Evolutionary conservation across 2,329 filamentous ascomycete genomes (phyloP), one percentile per base, ranked within the genome.

Genomic region (Fusarium tjaetaba): DNA sequence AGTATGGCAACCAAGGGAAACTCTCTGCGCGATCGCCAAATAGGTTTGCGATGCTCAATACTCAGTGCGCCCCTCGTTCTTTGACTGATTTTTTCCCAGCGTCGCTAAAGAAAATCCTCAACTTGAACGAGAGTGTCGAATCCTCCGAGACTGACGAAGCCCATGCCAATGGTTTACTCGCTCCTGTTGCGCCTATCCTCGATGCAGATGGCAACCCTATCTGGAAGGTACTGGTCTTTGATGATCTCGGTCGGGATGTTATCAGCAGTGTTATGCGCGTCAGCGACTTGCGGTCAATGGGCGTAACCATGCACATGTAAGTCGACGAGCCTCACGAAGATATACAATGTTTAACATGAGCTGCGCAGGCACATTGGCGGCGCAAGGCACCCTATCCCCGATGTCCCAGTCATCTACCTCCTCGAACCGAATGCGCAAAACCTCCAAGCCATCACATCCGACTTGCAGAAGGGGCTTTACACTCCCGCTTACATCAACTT

Each of bases 151-250:
- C 88, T 56, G 88, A 93, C 68, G 93, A 95, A 65, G 81, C 87
- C 43, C 85, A 89, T 51, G 86, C 89, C 63, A 92, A 91, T 79
- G 91, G 91, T 57, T 83, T 92, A 15, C 85, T 92, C 62, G 88
- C 92, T 61, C 89, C 92, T 28, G 89, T 92, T 42, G 91, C 92
- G n/a, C 92, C 94, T 22, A 93, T 98, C 60, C 86, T 97, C 70
- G 95, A 95, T 76, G 88, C 94, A 52, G 92, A 97, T 77, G 95
- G 95, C 72, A 94, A 97, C 79, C 95, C 96, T 2, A 95, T 98
- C 85, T 98, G 96, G 96, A 98, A 98, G 83, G 94, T 98, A 11
- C 86, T 99, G 59, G 94, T 99, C 15, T 98, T 99, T 80, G 97
- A 99, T 83, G 93, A 96, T 76, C 82, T 92, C 8, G 96, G 96